A percentile compares a stretch with the other conserved stretches of the same genome.
Evolutionary conservation across 768 basidiomycete species (phyloP).

Genomic region (Pleurotus eryngii): DNA sequence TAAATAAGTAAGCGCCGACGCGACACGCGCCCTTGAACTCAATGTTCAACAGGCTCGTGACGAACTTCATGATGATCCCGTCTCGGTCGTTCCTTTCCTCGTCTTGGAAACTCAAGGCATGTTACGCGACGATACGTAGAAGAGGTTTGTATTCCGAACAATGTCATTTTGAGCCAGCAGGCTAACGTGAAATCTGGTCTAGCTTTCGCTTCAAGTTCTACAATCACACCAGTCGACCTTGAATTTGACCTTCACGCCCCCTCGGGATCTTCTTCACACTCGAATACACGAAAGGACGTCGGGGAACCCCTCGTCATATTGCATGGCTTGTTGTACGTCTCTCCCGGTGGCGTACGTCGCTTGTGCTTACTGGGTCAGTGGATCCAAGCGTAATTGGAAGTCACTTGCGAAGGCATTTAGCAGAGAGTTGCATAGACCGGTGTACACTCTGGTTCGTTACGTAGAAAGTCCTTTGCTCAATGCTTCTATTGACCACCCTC

Average conservation of each 20-base stretch:
- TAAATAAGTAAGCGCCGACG: no score
- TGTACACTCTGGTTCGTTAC: constrained; percentile 65
- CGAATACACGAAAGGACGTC: constrained; percentile 18
- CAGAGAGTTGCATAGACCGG: constrained; percentile 57
- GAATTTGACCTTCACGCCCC: constrained; percentile 16
- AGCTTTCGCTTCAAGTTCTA: background rate
- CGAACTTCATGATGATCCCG: no score
- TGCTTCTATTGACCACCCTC: background rate
- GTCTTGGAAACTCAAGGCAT: no score
- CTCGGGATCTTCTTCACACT: background rate
- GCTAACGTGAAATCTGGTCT: background rate
- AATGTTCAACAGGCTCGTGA: no score
- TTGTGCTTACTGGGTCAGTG: constrained; percentile 40
- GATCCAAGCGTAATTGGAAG: constrained; percentile 87
- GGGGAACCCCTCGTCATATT: constrained; percentile 52
- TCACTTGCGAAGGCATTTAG: constrained; percentile 76
- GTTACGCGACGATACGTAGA: background rate
- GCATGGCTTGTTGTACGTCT: constrained; percentile 60
- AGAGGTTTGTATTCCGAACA: background rate
- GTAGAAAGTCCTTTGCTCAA: background rate
- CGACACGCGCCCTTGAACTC: no score
- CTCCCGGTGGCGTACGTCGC: background rate
- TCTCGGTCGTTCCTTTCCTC: no score
- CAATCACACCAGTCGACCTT: constrained; percentile 13
- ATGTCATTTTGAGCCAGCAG: background rate